Conservation (phyloP, 2,329 filamentous ascomycete species). For the Plectosphaerella sp. region DNA sequence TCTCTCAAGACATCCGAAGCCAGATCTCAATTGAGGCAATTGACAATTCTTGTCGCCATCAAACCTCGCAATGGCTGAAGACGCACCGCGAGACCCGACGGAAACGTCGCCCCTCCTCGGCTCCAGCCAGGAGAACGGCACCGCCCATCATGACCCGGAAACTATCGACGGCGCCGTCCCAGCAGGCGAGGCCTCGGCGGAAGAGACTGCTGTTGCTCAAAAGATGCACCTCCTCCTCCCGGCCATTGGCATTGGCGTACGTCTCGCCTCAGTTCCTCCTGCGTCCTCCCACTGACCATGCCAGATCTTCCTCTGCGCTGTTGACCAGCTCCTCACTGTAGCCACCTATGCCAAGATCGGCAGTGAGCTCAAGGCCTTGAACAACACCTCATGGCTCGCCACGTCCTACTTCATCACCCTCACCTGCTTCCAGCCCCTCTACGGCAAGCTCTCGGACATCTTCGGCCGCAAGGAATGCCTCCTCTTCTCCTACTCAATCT, state of each 20-base stretch:
- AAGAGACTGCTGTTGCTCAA: constrained; percentile 15
- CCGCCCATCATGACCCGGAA: background rate
- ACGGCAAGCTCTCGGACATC: constrained; percentile 66
- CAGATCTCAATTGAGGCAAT: too few relatives aligned
- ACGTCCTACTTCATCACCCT: constrained; percentile 65
- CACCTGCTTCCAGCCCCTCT: constrained; percentile 71
- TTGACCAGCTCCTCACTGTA: constrained; percentile 74
- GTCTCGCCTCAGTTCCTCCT: background rate
- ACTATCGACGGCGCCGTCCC: constrained; percentile 3
- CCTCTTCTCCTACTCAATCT: constrained; percentile 59
- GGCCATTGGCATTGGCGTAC: constrained; percentile 32
- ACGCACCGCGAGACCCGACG: constrained; percentile 7
- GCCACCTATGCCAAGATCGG: constrained; percentile 76
- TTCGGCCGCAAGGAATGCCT: constrained; percentile 65
- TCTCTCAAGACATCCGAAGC: background rate
- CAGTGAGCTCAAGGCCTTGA: constrained; percentile 69
- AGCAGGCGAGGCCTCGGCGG: constrained; percentile 7
- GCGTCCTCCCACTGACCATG: background rate
- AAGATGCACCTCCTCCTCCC: constrained; percentile 33
- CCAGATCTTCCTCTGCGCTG: constrained; percentile 66
- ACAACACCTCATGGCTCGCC: constrained; percentile 72
- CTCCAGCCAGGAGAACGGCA: constrained; percentile 7
- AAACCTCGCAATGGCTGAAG: too few relatives aligned
- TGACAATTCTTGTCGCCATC: too few relatives aligned
- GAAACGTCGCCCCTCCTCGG: constrained; percentile 22